Evolutionary conservation across 192 early-diverging fungal genomes (phyloP).

Genomic region (Coemansia erecta): DNA sequence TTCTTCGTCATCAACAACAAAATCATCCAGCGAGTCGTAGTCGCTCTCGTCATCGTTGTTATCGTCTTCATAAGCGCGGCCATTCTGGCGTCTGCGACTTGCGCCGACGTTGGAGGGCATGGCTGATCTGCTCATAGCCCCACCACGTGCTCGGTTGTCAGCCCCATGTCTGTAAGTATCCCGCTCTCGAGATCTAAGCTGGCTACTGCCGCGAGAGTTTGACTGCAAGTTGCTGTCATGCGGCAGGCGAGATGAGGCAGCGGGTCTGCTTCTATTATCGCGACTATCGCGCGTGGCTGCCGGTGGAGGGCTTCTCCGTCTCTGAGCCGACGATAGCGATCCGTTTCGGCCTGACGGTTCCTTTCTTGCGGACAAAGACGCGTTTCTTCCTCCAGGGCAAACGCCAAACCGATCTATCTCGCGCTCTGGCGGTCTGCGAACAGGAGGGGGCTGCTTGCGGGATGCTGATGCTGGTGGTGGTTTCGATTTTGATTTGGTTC

Average conservation of each 20-base stretch:
- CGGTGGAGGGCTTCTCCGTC: not conserved
- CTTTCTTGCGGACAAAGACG: not conserved
- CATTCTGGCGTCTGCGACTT: not conserved
- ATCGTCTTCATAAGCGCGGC: not conserved
- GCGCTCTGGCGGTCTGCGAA: constrained; percentile 30
- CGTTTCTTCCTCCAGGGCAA: not conserved
- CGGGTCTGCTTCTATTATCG: not conserved
- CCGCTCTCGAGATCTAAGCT: too few species aligned
- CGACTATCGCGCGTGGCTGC: constrained; percentile 1
- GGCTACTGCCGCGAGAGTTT: not conserved
- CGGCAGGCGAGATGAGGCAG: too few species aligned
- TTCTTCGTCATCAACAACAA: constrained; percentile 52
- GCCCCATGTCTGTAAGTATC: too few species aligned
- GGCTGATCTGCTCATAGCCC: not conserved
- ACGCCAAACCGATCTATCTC: constrained; percentile 50
- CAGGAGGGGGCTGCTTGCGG: constrained; percentile 1
- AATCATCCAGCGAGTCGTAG: constrained; percentile 52
- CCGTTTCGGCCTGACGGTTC: not conserved
- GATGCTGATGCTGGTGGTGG: not conserved
- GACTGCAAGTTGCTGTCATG: too few species aligned
- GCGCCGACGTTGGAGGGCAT: not conserved
- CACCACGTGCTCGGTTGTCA: not conserved
- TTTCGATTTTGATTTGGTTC: not conserved
- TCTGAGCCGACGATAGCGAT: not conserved
- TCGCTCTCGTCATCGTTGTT: constrained; percentile 35